Evolutionary conservation across 192 early-diverging fungal species (phyloP), one percentile per base, ranked within the genome.

Genomic region (Linnemannia exigua): DNA sequence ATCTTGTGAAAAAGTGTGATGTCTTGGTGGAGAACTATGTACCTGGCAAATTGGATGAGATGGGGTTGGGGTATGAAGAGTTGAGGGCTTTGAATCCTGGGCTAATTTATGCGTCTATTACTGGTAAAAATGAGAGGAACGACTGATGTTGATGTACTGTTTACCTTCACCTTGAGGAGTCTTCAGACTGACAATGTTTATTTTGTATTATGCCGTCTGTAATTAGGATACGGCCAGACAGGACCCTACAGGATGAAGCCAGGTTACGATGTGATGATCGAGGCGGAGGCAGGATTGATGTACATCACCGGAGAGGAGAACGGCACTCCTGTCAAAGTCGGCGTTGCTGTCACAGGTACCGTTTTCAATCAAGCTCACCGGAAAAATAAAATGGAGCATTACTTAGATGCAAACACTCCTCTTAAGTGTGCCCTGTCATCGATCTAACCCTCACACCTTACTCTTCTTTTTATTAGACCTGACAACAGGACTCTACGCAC

Each of bases 221-320:
- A 50, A n/a, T n/a, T 76, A 88, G 95, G 96, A 15, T 98, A 98
- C 84, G 97, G 97, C 0, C 93, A 94, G 31, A 92, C 91, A 0
- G 97, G 97, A 0, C 96, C 97, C 20, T 97, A 94, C 80, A 88
- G 94, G 12, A 72, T 90, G 28, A 63, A 90, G 61, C 91, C 97
- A 16, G 97, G 97, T 11, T 97, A 98, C 83, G 97, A 97, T 90
- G 96, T 95, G 44, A 94, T 95, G 74, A 92, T 94, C 36, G 94
- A 96, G 89, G 95, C 93, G 12, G 96, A 97, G 79, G 97, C 95
- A 33, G 97, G 97, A 22, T 77, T 98, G 44, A 98, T 98, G 97
- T 93, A 97, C 85, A 98, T 98, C 52, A 98, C 97, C 2, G 97
- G 96, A 36, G 96, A 97, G 78, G 90, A 89, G 31, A 87, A 92